phyloP scores from a whole-genome alignment of 441 rosid species.

The Gossypium lobatum region DNA sequence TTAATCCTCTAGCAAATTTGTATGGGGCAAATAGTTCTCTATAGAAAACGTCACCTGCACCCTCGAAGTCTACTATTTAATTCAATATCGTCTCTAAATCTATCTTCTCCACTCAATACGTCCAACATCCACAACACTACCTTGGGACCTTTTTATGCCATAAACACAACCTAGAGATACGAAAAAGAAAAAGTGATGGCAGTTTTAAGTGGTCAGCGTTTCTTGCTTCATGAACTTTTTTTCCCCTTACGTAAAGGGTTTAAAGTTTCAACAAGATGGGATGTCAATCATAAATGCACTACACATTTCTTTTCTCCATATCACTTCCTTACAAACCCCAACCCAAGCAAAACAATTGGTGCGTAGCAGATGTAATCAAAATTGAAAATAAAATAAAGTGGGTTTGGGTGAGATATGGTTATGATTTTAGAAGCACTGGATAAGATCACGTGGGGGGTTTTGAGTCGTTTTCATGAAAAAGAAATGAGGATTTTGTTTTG shows the following conservation, averaged over 20 bases:
- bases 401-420: background rate
- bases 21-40: too few species aligned
- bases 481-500: background rate
- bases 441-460: slow-evolving; percentile 4
- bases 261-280: background rate
- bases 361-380: background rate
- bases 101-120: too few species aligned
- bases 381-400: background rate
- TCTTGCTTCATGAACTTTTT: background rate
- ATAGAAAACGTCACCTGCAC: too few species aligned
- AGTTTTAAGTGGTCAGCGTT: too few species aligned
- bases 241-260: background rate
- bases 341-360: background rate
- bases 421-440: background rate
- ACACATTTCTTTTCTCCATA: background rate
- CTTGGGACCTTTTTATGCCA: too few species aligned
- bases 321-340: background rate
- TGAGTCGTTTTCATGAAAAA: slow-evolving; percentile 1
- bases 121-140: too few species aligned
- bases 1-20: too few species aligned
- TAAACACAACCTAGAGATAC: too few species aligned
- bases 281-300: background rate
- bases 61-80: too few species aligned
- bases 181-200: too few species aligned
- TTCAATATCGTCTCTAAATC: too few species aligned